These are phyloP conservation scores for Serendipita sp. DNA, from an alignment of 768 basidiomycete species.

Conservation along the genomic window DNA sequence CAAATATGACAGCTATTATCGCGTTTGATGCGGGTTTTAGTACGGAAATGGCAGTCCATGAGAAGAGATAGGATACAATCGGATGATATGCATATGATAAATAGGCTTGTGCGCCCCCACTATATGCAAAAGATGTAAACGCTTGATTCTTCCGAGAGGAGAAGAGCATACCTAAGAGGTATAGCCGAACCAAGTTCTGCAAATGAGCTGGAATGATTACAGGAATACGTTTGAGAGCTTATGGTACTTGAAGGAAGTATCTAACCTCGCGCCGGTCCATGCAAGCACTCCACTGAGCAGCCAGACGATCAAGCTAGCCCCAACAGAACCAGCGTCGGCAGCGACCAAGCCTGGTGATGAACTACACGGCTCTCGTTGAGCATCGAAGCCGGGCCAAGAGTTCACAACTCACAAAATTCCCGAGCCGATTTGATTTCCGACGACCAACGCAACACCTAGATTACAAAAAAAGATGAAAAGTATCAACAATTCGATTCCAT, in stretches of 20 bases:
- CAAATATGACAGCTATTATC: slow-evolving; percentile 77
- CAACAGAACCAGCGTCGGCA: slow-evolving; percentile 76
- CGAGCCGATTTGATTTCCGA: slow-evolving; percentile 69
- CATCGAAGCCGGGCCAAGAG: background rate
- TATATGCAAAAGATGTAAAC: slow-evolving; percentile 22
- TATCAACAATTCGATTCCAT: background rate
- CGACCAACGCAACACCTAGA: slow-evolving; percentile 69
- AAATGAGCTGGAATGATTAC: slow-evolving; percentile 42
- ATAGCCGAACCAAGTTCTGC: slow-evolving; percentile 85
- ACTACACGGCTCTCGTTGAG: slow-evolving; percentile 24
- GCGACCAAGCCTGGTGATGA: slow-evolving; percentile 88
- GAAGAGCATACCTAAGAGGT: slow-evolving; percentile 29
- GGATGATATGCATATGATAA: slow-evolving; percentile 81
- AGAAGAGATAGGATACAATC: slow-evolving; percentile 75
- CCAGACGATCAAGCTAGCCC: slow-evolving; percentile 82
- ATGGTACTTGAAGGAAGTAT: background rate
- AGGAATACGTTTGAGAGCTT: background rate
- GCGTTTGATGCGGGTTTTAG: slow-evolving; percentile 73
- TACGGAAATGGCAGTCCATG: slow-evolving; percentile 87
- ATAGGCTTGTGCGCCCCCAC: slow-evolving; percentile 56
- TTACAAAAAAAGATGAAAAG: background rate
- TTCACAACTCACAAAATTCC: slow-evolving; percentile 63
- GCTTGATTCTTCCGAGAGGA: background rate
- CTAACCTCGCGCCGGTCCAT: slow-evolving; percentile 70
- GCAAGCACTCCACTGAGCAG: slow-evolving; percentile 63